Evolutionary conservation across 352 stramenopile genomes (phyloP).

Genomic region (Albugo laibachii): DNA sequence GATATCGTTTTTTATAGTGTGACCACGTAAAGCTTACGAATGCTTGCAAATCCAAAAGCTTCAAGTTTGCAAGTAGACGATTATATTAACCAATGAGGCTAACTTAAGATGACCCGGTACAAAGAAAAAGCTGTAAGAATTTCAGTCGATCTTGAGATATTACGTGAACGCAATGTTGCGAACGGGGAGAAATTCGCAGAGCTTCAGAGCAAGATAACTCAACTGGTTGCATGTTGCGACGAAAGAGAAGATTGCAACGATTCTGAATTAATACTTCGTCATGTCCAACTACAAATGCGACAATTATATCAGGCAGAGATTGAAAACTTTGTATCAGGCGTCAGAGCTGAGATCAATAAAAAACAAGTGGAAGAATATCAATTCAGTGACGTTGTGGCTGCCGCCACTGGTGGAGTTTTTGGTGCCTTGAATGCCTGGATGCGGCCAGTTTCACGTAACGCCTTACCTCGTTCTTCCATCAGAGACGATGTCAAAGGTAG

Average conservation of each 20-base stretch:
- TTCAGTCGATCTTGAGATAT: too few species aligned
- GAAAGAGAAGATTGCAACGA: not conserved
- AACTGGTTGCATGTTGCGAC: too few species aligned
- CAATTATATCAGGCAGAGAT: conserved; percentile 20
- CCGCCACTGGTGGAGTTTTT: conserved; percentile 34
- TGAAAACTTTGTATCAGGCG: conserved; percentile 18
- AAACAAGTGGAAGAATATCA: conserved; percentile 16
- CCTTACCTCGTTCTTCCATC: not conserved
- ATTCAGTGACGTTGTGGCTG: conserved; percentile 22
- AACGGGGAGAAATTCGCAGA: too few species aligned
- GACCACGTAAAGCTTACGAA: too few species aligned
- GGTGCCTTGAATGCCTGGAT: conserved; percentile 56
- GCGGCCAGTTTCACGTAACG: conserved; percentile 4
- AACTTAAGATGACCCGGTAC: too few species aligned
- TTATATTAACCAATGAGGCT: too few species aligned
- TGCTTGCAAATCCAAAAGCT: too few species aligned
- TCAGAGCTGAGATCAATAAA: conserved; percentile 30
- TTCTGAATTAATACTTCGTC: conserved; percentile 1
- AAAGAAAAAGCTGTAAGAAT: too few species aligned
- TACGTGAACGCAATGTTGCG: too few species aligned
- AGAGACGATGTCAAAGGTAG: conserved; percentile 1
- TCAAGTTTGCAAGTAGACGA: too few species aligned
- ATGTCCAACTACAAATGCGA: conserved; percentile 14
- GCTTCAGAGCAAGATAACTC: too few species aligned
- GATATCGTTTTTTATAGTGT: too few species aligned